Conservation (phyloP, 257 asterid genomes). For the Ocimum tenuiflorum region DNA sequence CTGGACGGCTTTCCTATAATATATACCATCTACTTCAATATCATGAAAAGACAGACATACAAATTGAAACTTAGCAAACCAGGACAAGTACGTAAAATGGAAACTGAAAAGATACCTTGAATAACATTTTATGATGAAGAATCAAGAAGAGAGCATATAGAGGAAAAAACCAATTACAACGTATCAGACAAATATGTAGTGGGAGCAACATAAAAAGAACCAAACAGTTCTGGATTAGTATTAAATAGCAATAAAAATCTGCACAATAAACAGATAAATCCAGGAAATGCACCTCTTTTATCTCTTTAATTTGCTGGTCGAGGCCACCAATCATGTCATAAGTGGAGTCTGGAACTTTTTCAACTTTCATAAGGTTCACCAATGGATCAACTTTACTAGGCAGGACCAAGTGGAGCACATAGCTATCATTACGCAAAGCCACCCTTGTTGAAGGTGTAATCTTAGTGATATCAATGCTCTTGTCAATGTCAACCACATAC, state of each 20-base stretch:
- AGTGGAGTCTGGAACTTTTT: slow-evolving; percentile 93
- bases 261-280: background rate
- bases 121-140: background rate
- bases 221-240: background rate
- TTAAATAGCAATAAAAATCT: background rate
- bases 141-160: background rate
- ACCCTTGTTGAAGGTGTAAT: slow-evolving; percentile 93
- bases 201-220: background rate
- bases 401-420: slow-evolving; percentile 81
- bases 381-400: slow-evolving; percentile 93
- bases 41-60: background rate
- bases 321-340: slow-evolving; percentile 99
- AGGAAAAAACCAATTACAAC: background rate
- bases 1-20: background rate
- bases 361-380: slow-evolving; percentile 97
- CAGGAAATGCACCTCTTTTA: slow-evolving; percentile 56
- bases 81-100: background rate
- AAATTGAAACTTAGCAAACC: background rate
- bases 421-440: slow-evolving; percentile 92
- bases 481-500: slow-evolving; percentile 77
- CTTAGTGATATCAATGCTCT: slow-evolving; percentile 81
- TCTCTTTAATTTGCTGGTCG: slow-evolving; percentile 96
- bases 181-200: background rate
- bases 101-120: background rate
- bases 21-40: background rate